Evolutionary conservation across 2,329 filamentous ascomycete genomes (phyloP).

Genomic region (Simplicillium sp.): DNA sequence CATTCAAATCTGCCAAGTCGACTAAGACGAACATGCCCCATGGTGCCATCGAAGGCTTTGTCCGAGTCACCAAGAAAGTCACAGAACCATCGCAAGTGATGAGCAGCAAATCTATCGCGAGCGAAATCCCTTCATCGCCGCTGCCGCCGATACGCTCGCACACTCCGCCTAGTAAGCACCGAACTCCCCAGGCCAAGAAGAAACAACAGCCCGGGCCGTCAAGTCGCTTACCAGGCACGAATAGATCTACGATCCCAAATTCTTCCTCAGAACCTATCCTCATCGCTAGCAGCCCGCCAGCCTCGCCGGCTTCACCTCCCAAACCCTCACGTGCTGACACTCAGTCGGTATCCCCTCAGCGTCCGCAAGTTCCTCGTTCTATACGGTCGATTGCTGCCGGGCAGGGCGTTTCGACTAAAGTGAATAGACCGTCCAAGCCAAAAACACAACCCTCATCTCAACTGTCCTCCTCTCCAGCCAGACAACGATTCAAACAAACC

Average conservation of each 20-base stretch:
- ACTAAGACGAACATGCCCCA: constrained; percentile 9
- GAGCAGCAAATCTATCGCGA: not conserved
- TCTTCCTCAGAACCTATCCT: constrained; percentile 4
- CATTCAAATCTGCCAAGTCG: not conserved
- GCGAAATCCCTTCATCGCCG: not conserved
- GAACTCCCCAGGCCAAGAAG: too few species aligned
- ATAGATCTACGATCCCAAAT: not conserved
- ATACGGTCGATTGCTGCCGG: constrained; percentile 15
- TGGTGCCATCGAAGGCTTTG: constrained; percentile 29
- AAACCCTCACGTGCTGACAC: constrained; percentile 13
- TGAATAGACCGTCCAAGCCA: not conserved
- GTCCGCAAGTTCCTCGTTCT: constrained; percentile 12
- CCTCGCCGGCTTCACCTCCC: constrained; percentile 17
- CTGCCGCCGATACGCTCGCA: constrained; percentile 10
- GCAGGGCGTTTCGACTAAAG: constrained; percentile 5
- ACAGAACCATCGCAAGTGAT: constrained; percentile 6
- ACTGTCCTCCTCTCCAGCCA: not conserved
- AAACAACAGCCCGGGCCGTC: not conserved
- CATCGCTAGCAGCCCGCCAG: not conserved
- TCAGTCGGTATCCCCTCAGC: constrained; percentile 6
- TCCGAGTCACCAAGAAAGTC: constrained; percentile 27
- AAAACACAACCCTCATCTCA: not conserved
- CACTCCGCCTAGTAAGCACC: constrained; percentile 2
- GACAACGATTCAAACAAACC: not conserved
- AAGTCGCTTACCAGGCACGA: not conserved